Evolutionary conservation across 805 yeast species (phyloP), one percentile per base, ranked within the genome.

Genomic region (Candida railenensis): DNA sequence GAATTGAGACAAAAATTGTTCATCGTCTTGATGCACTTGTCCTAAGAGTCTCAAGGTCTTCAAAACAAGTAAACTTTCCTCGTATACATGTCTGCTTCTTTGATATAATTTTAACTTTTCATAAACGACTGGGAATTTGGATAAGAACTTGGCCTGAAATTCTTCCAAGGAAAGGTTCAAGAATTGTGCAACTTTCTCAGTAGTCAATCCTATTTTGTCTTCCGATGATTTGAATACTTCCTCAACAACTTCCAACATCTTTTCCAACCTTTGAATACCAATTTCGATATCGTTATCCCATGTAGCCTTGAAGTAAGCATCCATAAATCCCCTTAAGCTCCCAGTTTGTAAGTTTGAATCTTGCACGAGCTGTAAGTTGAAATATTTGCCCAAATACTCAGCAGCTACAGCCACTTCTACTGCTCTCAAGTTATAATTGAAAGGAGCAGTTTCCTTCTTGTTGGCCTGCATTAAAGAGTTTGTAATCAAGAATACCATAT

Each of bases 321-420:
- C 83, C 67, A 82, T 65, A 19, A 82, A 79, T n/a, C 85, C 88
- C 48, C 85, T 69, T 50, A 85, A 69, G 30, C 85, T 82, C 5
- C 87, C 87, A 22, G 77, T 76, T 21, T 64, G 62, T 28, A 82
- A 68, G 49, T 79, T 78, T 1, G 83, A 81, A 51, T 77, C 80
- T 42, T 64, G 71, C 4, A 61, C 67, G 32, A 79, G 62, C 1
- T 54, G 52, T 42, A 81, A 61, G 11, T 72, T 75, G 41, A 74
- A 71, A 50, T 68, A 68, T 32, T 67, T 57, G 8, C 85, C 87
- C 49, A 85, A 62, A 11, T 80, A 62, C 40, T 77, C 80, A 0
- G 88, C 82, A 3, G 87, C 87, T n/a, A 83, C 66, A 1, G 85
- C 81, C 36, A 81, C 85, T 58, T 85, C 90, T 12, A 83, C 89